phyloP scores from a whole-genome alignment of 306 rosid genomes.

The Morella rubra region DNA sequence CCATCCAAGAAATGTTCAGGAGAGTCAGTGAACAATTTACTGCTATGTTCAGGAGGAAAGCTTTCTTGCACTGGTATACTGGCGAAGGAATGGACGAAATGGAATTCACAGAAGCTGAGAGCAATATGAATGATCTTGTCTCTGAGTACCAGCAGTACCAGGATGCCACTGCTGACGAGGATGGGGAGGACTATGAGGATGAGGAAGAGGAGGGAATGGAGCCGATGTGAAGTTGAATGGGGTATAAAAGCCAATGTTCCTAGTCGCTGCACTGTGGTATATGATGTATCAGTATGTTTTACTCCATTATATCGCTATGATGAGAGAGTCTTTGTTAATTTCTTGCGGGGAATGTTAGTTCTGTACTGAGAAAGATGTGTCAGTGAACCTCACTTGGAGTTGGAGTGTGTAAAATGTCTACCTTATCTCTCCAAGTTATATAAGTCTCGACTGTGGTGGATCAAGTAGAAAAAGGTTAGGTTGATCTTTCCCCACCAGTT shows the following conservation, averaged over 20 bases:
- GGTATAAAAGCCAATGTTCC: constrained; percentile 7
- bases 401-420: constrained; percentile 25
- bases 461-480: constrained; percentile 16
- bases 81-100: constrained; percentile 69
- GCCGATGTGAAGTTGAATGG: constrained; percentile 19
- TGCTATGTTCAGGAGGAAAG: constrained; percentile 64
- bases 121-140: constrained; percentile 63
- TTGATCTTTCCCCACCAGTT: constrained; percentile 25
- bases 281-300: constrained; percentile 36
- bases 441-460: constrained; percentile 21
- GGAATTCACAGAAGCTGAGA: constrained; percentile 68
- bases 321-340: constrained; percentile 33
- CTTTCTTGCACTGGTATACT: constrained; percentile 69
- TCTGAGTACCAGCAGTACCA: constrained; percentile 66
- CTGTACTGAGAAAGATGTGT: constrained; percentile 30
- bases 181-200: constrained; percentile 45
- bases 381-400: constrained; percentile 27
- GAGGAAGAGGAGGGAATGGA: constrained; percentile 46
- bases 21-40: constrained; percentile 62
- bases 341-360: constrained; percentile 27
- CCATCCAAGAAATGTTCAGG: constrained; percentile 64
- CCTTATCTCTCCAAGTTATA: constrained; percentile 18
- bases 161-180: constrained; percentile 64
- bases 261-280: constrained; percentile 31
- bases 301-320: constrained; percentile 21